Evolutionary conservation across 768 basidiomycete species (phyloP), one percentile per base, ranked within the genome.

Genomic region (Boletus speciosus): DNA sequence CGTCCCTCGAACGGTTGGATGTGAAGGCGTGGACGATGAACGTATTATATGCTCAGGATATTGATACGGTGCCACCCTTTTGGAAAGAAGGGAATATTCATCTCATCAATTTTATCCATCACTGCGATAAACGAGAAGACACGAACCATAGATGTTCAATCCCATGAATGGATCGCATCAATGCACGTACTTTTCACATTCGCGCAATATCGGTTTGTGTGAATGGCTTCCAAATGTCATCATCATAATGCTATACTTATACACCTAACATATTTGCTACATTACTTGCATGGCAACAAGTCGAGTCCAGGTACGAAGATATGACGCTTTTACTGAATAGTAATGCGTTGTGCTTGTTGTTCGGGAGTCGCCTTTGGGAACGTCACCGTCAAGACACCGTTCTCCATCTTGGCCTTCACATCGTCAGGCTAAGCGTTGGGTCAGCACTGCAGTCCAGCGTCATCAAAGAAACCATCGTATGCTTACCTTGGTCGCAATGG

Each of bases 371-470:
- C 60, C 65, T 73, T 76, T 14, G 78, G 78, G 71, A 80, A 81
- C 16, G 67, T 72, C 21, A 80, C 70, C 0, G 66, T 69, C 51
- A 81, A 61, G 21, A 82, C 63, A 6, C 78, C 79, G 35, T 77
- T 60, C 35, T 74, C 73, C 72, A 80, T 74, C 23, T 61, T 64
- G 1, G 79, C 79, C 55, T 73, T 76, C 58, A 81, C 73, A 29
- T 76, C 70, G 37, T 76, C 70, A 32, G 66, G 64, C 77, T 80
- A 51, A 14, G 46, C 1, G 9, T 35, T 1, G 16, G 6, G 19
- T 51, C 9, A 27, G 39, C 14, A 48, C 8, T 14, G 35, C 7
- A n/a, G 4, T 43, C 23, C 14, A n/a, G 19, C 4, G 35, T 8
- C 1, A 1, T 16, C 21, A 5, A 9, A 37, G 14, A 6, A 48